phyloP scores from a whole-genome alignment of 1,284 basidiomycete genomes.

The Sporisorium scitamineum region DNA sequence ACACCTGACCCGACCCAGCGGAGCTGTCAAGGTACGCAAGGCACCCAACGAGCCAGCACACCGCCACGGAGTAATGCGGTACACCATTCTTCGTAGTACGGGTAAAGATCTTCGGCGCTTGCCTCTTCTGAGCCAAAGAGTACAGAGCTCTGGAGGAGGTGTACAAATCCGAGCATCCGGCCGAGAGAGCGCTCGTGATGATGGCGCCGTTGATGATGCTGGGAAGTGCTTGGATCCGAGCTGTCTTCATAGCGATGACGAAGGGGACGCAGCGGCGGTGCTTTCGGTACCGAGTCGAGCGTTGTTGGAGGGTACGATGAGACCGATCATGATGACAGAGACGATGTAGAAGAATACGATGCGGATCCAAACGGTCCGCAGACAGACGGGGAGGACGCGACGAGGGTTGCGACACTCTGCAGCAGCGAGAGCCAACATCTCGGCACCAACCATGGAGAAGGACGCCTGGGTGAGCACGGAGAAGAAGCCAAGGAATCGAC shows the following conservation, averaged over 20 bases:
- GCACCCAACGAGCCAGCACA: slow-evolving; percentile 77
- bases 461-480: slow-evolving; percentile 73
- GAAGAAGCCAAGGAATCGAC: slow-evolving; percentile 69
- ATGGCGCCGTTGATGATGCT: slow-evolving; percentile 79
- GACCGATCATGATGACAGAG: slow-evolving; percentile 70
- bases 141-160: slow-evolving; percentile 80
- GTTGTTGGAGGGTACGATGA: slow-evolving; percentile 53
- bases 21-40: slow-evolving; percentile 75
- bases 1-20: slow-evolving; percentile 74
- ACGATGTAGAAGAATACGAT: slow-evolving; percentile 65
- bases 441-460: slow-evolving; percentile 85
- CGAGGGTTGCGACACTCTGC: slow-evolving; percentile 73
- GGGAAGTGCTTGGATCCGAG: slow-evolving; percentile 70
- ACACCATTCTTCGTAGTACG: slow-evolving; percentile 79
- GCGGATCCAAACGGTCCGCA: slow-evolving; percentile 54
- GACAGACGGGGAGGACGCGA: slow-evolving; percentile 52
- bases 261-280: slow-evolving; percentile 48
- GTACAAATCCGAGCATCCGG: slow-evolving; percentile 84
- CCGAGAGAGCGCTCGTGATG: slow-evolving; percentile 84
- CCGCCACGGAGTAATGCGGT: slow-evolving; percentile 78
- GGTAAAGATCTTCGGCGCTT: slow-evolving; percentile 80
- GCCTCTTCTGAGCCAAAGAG: slow-evolving; percentile 80
- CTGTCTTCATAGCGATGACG: slow-evolving; percentile 67
- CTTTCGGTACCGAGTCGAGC: slow-evolving; percentile 29
- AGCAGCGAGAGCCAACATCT: slow-evolving; percentile 86